Percentiles rank a stretch among this genome's conserved stretches.
Conservation (phyloP, 768 basidiomycete species). For the Leccinum ochraceum region DNA sequence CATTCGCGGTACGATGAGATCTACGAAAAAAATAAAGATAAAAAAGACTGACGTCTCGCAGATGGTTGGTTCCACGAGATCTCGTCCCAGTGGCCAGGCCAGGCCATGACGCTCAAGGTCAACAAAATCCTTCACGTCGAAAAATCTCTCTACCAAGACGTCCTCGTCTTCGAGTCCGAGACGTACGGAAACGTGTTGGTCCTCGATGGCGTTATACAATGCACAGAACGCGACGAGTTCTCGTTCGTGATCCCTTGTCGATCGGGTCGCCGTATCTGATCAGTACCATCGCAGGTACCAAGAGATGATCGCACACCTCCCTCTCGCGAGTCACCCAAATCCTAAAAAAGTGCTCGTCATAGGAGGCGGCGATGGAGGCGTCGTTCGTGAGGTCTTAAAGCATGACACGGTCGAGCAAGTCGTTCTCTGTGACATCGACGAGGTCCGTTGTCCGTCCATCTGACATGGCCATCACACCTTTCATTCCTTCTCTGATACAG, state of each 20-base stretch:
- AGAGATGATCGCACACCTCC: constrained; percentile 98
- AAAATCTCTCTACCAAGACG: constrained; percentile 66
- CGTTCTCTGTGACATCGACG: constrained; percentile 97
- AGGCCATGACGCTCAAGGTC: constrained; percentile 97
- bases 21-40: constrained; percentile 3
- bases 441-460: constrained; percentile 46
- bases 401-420: constrained; percentile 89
- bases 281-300: constrained; percentile 68
- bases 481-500: constrained; percentile 36
- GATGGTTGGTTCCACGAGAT: constrained; percentile 98
- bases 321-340: constrained; percentile 95
- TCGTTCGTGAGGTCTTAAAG: constrained; percentile 96
- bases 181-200: constrained; percentile 97
- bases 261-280: neutral
- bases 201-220: constrained; percentile 94
- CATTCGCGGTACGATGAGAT: constrained; percentile 44
- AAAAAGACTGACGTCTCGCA: constrained; percentile 22
- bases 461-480: neutral
- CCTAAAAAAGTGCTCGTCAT: constrained; percentile 96
- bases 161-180: constrained; percentile 89
- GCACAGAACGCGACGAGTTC: constrained; percentile 98
- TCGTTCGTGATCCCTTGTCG: constrained; percentile 59
- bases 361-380: constrained; percentile 97
- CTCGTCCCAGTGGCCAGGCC: constrained; percentile 94
- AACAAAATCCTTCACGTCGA: constrained; percentile 94